Conservation (phyloP, 306 rosid species). For the Lathyrus oleraceus region DNA sequence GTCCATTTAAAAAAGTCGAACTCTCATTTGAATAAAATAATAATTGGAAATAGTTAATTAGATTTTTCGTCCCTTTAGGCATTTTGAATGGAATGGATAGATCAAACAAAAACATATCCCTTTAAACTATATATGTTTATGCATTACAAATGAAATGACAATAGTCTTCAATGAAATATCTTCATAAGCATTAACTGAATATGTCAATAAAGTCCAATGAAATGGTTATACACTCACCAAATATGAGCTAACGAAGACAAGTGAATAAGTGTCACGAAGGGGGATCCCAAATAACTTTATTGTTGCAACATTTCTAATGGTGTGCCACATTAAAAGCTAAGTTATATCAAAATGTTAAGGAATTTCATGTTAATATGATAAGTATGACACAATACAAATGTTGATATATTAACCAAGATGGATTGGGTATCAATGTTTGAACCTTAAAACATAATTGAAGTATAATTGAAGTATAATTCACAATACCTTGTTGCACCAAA, state of each 20-base stretch:
- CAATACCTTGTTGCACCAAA: constrained; percentile 90
- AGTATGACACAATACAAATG: background rate
- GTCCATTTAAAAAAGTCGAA: no score
- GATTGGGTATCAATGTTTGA: background rate
- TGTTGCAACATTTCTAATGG: constrained; percentile 78
- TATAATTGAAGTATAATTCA: background rate
- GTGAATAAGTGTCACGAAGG: constrained; percentile 91
- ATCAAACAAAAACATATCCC: background rate
- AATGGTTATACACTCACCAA: constrained; percentile 52
- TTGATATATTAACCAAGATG: background rate
- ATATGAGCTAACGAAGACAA: constrained; percentile 90
- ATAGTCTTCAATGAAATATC: constrained; percentile 14
- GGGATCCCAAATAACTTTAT: constrained; percentile 87
- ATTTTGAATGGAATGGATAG: background rate
- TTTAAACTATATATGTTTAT: background rate
- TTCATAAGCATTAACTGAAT: constrained; percentile 15
- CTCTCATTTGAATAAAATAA: no score
- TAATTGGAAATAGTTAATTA: no score
- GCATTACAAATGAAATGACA: constrained; percentile 5
- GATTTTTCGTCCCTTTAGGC: no score
- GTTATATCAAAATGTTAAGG: constrained; percentile 29
- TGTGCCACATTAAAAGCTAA: constrained; percentile 28
- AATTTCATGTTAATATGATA: background rate
- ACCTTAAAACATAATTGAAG: background rate
- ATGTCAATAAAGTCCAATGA: constrained; percentile 13